Conservation (phyloP, 2,329 filamentous ascomycete genomes). For the Xylariaceae sp. region DNA sequence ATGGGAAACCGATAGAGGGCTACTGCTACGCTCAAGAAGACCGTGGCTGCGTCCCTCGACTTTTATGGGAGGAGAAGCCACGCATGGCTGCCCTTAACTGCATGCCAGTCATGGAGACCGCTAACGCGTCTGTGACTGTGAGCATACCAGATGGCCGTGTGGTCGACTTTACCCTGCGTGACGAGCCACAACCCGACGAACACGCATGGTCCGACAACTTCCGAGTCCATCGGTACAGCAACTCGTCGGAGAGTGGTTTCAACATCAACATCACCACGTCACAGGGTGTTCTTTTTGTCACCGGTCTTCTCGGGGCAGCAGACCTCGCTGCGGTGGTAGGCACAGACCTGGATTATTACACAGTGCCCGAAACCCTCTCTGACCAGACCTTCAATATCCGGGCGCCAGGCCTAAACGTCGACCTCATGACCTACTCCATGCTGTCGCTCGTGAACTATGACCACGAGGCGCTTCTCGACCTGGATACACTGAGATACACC, state of each 20-base stretch:
- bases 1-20: conserved; percentile 10
- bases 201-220: neutral
- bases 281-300: conserved; percentile 13
- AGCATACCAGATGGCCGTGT: conserved; percentile 5
- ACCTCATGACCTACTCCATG: conserved; percentile 17
- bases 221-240: neutral
- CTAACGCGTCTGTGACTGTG: conserved; percentile 10
- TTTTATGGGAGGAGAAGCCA: conserved; percentile 13
- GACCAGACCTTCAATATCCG: conserved; percentile 18
- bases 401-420: conserved; percentile 12
- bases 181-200: neutral
- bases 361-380: conserved; percentile 1
- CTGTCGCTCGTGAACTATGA: conserved; percentile 12
- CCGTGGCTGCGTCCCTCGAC: neutral
- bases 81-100: conserved; percentile 17
- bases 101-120: conserved; percentile 15
- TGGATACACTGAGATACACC: conserved; percentile 4
- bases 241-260: neutral
- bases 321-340: conserved; percentile 7
- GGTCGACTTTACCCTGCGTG: neutral
- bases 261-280: conserved; percentile 10
- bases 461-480: conserved; percentile 10
- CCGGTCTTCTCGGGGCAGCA: conserved; percentile 10
- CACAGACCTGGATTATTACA: neutral
- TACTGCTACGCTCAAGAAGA: neutral